Base-by-base conservation (phyloP, 2,329 filamentous ascomycete species). In the Orbilia oligospora region DNA sequence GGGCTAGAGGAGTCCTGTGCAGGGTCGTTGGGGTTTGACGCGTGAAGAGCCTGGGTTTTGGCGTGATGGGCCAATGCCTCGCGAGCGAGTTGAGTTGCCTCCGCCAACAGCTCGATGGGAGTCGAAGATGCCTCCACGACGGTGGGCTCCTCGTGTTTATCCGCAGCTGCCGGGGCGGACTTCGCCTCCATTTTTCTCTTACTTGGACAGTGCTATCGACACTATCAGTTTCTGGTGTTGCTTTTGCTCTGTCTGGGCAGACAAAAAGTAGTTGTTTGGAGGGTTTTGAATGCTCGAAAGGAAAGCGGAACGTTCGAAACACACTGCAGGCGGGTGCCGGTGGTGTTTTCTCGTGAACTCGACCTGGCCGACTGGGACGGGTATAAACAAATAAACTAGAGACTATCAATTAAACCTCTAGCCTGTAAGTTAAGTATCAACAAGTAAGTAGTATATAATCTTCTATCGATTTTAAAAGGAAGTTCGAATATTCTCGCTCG, bases 1-100 rank as follows among this genome's bases (percentile, higher is more conserved):
- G 56, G 20, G 36, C 41, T 46, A 41, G 30, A 22, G 22, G 49
- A 24, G 70, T 53, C 22, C 24, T 18, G 30, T 36, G 20, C 22
- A 27, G 33, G 22, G 71, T 76, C 30, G 70, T 46, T 38, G 27
- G 69, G 63, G 63, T 75, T 66, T 71, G 67, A 71, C 55, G 66
- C 56, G 65, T 71, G 49, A 41, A 56, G 49, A 18, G 49, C 27
- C 33, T 55, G 58, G 36, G 46, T 30, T 66, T 66, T 72, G 49
- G 72, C 61, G 51, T 70, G 63, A 53, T 69, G 49, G 27, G 73
- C 73, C 73, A 77, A 71, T 77, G 73, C 73, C 36, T 77, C 73
- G 73, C 73, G 73, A 71, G 73, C 73, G 36, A 77, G 73, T 61
- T 71, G 58, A 46, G 73, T 77, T 38, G 73, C 73, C 73, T 77